These are phyloP conservation scores for Sclerotinia subarctica DNA, from an alignment of 2,329 filamentous ascomycete genomes.

Conservation along the genomic window DNA sequence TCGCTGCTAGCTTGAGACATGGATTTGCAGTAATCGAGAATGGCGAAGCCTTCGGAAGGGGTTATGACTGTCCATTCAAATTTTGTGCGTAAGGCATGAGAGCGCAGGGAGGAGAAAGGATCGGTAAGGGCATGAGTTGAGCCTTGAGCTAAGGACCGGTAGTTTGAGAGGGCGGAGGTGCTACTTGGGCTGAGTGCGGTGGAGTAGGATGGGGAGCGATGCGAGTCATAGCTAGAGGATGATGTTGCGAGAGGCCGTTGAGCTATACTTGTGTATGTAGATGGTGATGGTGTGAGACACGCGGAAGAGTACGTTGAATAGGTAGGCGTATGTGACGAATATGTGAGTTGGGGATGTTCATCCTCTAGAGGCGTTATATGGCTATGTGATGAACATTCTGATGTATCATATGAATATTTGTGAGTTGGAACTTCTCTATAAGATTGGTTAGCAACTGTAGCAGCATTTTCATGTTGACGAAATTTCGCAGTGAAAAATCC, in stretches of 20 bases:
- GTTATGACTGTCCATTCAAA: constrained; percentile 35
- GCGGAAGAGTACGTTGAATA: neutral
- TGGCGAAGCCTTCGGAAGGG: constrained; percentile 31
- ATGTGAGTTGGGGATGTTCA: constrained; percentile 5
- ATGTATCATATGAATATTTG: constrained; percentile 15
- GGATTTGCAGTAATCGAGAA: constrained; percentile 34
- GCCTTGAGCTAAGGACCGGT: neutral
- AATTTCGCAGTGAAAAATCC: neutral
- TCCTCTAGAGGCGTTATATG: constrained; percentile 4
- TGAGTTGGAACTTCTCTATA: constrained; percentile 1
- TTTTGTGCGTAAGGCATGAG: constrained; percentile 33
- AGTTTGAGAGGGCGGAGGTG: constrained; percentile 6
- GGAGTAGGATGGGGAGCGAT: constrained; percentile 30
- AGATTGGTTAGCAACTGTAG: neutral
- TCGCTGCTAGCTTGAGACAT: constrained; percentile 20
- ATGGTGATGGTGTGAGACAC: neutral
- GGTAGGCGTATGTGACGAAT: constrained; percentile 1
- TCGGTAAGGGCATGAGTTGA: constrained; percentile 21
- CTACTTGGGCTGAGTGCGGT: constrained; percentile 17
- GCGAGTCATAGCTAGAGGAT: constrained; percentile 13
- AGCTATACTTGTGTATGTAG: constrained; percentile 4
- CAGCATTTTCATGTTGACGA: neutral
- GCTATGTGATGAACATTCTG: neutral
- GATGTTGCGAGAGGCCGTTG: constrained; percentile 25
- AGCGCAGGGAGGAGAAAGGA: constrained; percentile 30